These are phyloP conservation scores for Nicotiana paniculata DNA, from an alignment of 257 asterid genomes.

Conservation along the genomic window DNA sequence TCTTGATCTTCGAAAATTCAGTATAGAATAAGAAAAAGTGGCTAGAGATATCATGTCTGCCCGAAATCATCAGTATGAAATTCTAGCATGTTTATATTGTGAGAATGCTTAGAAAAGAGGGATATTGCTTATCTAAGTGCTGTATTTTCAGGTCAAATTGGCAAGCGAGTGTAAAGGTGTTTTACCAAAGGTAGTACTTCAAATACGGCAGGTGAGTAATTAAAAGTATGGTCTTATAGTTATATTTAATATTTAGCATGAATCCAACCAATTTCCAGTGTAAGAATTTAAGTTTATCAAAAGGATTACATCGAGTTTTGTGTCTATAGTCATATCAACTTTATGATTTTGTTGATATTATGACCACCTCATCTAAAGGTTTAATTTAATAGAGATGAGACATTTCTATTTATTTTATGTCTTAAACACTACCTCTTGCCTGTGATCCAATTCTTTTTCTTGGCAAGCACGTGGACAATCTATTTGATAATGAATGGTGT, in stretches of 20 bases:
- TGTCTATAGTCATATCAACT: not conserved
- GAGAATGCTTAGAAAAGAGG: not conserved
- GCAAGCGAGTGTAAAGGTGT: conserved; percentile 73
- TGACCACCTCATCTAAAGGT: not conserved
- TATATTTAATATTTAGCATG: not conserved
- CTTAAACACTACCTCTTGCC: not conserved
- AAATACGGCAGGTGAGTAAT: conserved; percentile 58
- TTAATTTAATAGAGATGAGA: not conserved
- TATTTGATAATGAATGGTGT: not conserved
- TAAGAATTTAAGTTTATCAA: not conserved
- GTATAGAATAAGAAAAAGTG: not conserved
- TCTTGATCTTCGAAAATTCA: not conserved
- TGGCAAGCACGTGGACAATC: not conserved
- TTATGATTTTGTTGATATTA: not conserved
- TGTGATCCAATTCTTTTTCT: not conserved
- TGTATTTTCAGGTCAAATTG: conserved; percentile 59
- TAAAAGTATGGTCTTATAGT: not conserved
- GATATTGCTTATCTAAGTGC: not conserved
- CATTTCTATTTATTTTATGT: not conserved
- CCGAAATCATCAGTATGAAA: not conserved
- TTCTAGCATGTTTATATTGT: not conserved
- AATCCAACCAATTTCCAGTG: not conserved
- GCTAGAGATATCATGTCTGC: not conserved
- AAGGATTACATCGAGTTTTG: not conserved
- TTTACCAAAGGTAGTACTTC: conserved; percentile 71